Evolutionary conservation across 2,329 filamentous ascomycete species (phyloP).

Genomic region (Colletotrichum kahawae): DNA sequence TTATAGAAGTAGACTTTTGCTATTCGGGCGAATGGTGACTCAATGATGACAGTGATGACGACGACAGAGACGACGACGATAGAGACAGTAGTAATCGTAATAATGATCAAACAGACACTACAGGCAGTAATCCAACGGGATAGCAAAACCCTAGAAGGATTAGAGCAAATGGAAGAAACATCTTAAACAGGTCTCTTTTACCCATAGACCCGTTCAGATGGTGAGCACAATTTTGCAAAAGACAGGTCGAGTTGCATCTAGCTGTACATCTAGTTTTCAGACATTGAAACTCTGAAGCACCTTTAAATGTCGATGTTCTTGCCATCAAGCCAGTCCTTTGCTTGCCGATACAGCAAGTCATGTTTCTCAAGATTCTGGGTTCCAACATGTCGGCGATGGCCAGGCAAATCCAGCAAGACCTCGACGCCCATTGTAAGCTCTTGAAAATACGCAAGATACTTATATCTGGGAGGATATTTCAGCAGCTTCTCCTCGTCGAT

Average conservation of each 20-base stretch:
- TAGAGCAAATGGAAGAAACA: background rate
- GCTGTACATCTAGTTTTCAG: background rate
- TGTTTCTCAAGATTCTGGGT: background rate
- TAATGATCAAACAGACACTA: too few species aligned
- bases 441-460: background rate
- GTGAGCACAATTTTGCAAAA: background rate
- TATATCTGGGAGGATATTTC: background rate
- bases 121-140: too few species aligned
- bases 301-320: background rate
- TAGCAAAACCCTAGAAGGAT: background rate
- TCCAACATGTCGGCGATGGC: background rate
- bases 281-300: background rate
- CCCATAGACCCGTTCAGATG: too few species aligned
- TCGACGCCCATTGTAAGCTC: background rate
- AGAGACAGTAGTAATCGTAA: too few species aligned
- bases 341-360: background rate
- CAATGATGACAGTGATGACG: too few species aligned
- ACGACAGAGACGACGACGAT: too few species aligned
- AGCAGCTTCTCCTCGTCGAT: background rate
- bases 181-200: background rate
- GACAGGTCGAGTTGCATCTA: background rate
- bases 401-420: background rate
- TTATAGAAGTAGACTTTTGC: background rate
- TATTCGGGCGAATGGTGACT: background rate
- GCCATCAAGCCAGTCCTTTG: background rate